These are phyloP conservation scores for Geum urbanum DNA, from an alignment of 306 rosid genomes.

Conservation along the genomic window DNA sequence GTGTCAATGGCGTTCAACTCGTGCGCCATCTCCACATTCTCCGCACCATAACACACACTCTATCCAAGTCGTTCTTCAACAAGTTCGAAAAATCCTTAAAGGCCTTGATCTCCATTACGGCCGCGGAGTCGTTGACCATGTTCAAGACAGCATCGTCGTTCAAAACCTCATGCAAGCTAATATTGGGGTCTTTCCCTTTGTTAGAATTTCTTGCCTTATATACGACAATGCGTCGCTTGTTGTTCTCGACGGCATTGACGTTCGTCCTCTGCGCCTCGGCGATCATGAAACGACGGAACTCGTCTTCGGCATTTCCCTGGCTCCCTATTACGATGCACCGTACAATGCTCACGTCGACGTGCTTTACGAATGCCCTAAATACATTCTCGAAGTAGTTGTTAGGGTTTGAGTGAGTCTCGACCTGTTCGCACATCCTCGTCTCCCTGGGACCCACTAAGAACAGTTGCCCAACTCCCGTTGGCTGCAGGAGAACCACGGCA, in stretches of 20 bases:
- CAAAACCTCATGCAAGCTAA: conserved; percentile 2
- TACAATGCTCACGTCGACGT: neutral
- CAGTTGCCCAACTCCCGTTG: neutral
- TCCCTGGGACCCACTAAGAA: too few relatives aligned
- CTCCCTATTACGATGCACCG: neutral
- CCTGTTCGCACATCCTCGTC: too few relatives aligned
- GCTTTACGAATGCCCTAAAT: neutral
- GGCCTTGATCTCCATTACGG: conserved; percentile 14
- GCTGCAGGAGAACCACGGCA: neutral
- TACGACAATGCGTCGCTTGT: conserved; percentile 1
- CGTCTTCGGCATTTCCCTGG: neutral
- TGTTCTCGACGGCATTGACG: neutral
- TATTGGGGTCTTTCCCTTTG: neutral
- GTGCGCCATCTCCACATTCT: neutral
- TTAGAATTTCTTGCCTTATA: neutral
- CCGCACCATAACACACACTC: neutral
- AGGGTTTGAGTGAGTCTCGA: too few relatives aligned
- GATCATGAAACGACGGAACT: conserved; percentile 3
- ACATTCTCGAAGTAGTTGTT: neutral
- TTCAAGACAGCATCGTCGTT: neutral
- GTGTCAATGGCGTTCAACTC: neutral
- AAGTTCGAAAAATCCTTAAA: conserved; percentile 2
- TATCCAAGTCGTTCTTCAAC: neutral
- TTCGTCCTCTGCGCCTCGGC: neutral
- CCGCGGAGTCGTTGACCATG: conserved; percentile 8